Evolutionary conservation across 805 yeast genomes (phyloP).

Genomic region (Brettanomyces bruxellensis): DNA sequence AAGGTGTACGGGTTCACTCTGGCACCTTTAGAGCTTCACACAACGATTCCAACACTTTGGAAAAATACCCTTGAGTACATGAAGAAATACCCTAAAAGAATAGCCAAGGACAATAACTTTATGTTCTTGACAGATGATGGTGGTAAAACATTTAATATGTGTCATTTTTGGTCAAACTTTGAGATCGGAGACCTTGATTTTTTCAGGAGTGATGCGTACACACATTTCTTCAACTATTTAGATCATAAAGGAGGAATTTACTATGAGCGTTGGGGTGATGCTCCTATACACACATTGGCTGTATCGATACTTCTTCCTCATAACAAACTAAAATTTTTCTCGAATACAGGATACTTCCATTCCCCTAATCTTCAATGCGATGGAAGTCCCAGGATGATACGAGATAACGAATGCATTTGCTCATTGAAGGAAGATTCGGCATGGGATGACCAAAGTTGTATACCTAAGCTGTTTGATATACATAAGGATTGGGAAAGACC

Average conservation of each 20-base stretch:
- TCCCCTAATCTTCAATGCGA: conserved; percentile 55
- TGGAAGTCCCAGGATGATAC: conserved; percentile 35
- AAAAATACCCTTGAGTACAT: conserved; percentile 58
- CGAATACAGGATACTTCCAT: conserved; percentile 46
- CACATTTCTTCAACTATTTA: conserved; percentile 44
- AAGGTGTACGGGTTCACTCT: conserved; percentile 73
- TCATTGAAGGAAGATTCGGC: conserved; percentile 39
- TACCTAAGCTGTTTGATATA: conserved; percentile 34
- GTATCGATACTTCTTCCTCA: conserved; percentile 22
- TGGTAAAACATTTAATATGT: conserved; percentile 37
- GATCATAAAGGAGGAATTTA: conserved; percentile 59
- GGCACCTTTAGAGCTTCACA: conserved; percentile 62
- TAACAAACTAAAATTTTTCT: conserved; percentile 28
- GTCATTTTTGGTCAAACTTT: conserved; percentile 62
- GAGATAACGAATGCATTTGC: conserved; percentile 42
- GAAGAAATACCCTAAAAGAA: conserved; percentile 39
- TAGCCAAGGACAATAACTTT: conserved; percentile 39
- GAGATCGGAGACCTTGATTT: conserved; percentile 52
- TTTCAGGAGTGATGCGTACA: conserved; percentile 47
- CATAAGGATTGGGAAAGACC: conserved; percentile 20
- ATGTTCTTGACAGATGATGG: conserved; percentile 39
- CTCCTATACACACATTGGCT: conserved; percentile 24
- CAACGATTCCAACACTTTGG: conserved; percentile 60
- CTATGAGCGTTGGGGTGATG: conserved; percentile 58
- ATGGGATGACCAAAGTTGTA: conserved; percentile 42